phyloP scores from a whole-genome alignment of 1,139 yeast genomes.

The Candida sanyaensis region DNA sequence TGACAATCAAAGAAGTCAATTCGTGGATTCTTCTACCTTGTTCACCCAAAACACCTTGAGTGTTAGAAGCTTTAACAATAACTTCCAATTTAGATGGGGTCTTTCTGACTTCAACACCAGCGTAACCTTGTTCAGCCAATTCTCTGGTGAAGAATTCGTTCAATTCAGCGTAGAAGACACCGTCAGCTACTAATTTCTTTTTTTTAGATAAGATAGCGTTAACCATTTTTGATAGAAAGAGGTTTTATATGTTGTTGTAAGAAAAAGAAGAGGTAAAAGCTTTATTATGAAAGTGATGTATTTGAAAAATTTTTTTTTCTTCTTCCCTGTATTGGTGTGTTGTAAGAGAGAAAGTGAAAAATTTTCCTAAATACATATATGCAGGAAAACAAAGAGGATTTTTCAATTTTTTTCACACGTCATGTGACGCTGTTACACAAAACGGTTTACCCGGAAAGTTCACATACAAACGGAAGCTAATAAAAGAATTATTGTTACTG shows the following conservation, averaged over 20 bases:
- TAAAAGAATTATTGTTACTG: too few relatives aligned
- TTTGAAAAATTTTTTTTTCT: background rate
- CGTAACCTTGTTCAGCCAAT: constrained; percentile 99
- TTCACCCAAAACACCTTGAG: constrained; percentile 99
- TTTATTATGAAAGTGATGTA: background rate
- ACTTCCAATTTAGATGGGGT: constrained; percentile 98
- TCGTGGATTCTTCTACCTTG: constrained; percentile 99
- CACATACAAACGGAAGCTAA: too few relatives aligned
- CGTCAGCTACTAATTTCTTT: constrained; percentile 98
- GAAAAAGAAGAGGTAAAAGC: constrained; percentile 1
- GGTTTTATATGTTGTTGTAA: background rate
- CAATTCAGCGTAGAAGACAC: constrained; percentile 99
- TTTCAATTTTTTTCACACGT: background rate
- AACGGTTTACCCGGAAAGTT: background rate
- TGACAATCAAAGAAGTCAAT: constrained; percentile 95
- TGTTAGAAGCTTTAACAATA: constrained; percentile 98
- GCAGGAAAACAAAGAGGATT: background rate
- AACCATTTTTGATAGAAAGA: constrained; percentile 27
- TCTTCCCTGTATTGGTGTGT: background rate
- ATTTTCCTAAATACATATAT: background rate
- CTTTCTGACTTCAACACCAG: constrained; percentile 99
- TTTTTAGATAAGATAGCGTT: constrained; percentile 74
- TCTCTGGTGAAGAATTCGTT: constrained; percentile 99
- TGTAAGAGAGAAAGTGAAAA: background rate
- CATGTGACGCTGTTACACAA: constrained; percentile 3